A percentile compares a stretch with the other conserved stretches of the same genome.
phyloP scores from a whole-genome alignment of 176 grass and related monocot genomes.

The Lolium rigidum region DNA sequence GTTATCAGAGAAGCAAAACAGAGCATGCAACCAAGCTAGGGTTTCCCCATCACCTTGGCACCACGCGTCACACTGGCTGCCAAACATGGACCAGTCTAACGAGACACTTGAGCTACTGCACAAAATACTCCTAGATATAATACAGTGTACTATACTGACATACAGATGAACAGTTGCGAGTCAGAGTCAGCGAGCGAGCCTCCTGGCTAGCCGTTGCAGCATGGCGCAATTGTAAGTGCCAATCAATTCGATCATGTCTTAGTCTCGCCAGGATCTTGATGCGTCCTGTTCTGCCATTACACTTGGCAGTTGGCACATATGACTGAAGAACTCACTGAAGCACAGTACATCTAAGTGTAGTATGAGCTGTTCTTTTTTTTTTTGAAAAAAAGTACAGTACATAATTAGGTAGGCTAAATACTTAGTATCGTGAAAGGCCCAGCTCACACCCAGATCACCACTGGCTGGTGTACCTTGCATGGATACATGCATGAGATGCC shows the following conservation, averaged over 20 bases:
- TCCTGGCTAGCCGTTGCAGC: slow-evolving; percentile 2
- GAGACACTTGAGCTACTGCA: slow-evolving; percentile 63
- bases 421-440: too few species aligned
- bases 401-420: slow-evolving; percentile 1
- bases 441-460: slow-evolving; percentile 31
- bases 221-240: slow-evolving; percentile 13
- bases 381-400: not conserved
- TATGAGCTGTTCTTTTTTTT: not conserved
- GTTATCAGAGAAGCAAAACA: not conserved
- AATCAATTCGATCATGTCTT: slow-evolving; percentile 3
- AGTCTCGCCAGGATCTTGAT: slow-evolving; percentile 23
- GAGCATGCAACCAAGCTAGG: slow-evolving; percentile 39
- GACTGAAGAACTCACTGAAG: not conserved
- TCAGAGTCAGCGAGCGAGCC: not conserved
- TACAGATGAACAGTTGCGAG: not conserved
- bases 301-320: not conserved
- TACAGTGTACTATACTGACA: not conserved
- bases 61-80: slow-evolving; percentile 38
- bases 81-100: slow-evolving; percentile 39
- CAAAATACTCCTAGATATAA: not conserved
- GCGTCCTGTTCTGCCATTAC: slow-evolving; percentile 20
- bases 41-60: slow-evolving; percentile 45
- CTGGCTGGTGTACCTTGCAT: not conserved
- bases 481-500: not conserved
- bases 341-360: too few species aligned